Evolutionary conservation across 176 grass and related monocot genomes (phyloP).

Genomic region (Alopecurus myosuroides): DNA sequence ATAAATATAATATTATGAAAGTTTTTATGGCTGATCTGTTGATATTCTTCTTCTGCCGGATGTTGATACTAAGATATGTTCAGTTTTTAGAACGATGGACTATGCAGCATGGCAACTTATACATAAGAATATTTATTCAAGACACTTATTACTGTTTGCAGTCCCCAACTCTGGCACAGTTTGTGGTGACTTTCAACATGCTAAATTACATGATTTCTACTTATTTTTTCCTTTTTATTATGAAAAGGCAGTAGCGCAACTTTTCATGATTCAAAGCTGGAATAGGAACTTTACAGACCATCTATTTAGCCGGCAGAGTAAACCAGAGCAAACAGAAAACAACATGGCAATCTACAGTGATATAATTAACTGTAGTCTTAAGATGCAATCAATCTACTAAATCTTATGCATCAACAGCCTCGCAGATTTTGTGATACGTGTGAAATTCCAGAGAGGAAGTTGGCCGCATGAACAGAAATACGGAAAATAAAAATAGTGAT

Average conservation of each 20-base stretch:
- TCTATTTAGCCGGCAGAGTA: background rate
- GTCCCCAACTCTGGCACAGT: conserved; percentile 19
- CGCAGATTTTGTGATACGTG: conserved; percentile 26
- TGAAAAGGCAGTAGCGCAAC: background rate
- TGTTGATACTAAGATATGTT: background rate
- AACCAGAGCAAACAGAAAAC: background rate
- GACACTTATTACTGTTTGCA: conserved; percentile 32
- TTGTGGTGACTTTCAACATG: conserved; percentile 57
- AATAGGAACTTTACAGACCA: background rate
- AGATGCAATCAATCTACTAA: conserved; percentile 5
- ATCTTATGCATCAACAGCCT: conserved; percentile 22
- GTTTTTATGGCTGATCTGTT: conserved; percentile 9
- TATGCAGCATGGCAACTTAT: background rate
- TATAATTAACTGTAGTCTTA: background rate
- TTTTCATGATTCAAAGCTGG: background rate
- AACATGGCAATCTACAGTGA: background rate
- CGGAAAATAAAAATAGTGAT: background rate
- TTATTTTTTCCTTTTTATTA: background rate
- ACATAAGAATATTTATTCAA: background rate
- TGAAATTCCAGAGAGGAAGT: conserved; percentile 45
- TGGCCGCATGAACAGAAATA: conserved; percentile 7
- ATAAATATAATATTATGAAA: background rate
- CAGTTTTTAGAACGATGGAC: background rate
- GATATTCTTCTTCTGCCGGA: background rate
- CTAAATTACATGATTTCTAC: conserved; percentile 26